phyloP scores from a whole-genome alignment of 306 rosid species.

The Dalbergia oliveri region DNA sequence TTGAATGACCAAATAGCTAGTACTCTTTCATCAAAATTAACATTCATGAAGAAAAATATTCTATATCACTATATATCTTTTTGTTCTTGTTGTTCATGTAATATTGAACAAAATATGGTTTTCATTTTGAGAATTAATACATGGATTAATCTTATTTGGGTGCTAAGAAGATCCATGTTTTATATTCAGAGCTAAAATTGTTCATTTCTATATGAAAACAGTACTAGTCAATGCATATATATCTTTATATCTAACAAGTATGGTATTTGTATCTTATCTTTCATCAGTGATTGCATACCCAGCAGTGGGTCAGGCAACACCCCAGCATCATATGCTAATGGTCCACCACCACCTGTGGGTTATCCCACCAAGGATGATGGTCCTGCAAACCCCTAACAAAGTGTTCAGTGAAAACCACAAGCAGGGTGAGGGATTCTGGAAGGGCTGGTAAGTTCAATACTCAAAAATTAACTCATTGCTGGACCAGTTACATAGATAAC shows the following conservation, averaged over 20 bases:
- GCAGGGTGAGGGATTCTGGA: slow-evolving; percentile 71
- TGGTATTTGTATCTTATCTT: no score
- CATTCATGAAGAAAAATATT: neutral
- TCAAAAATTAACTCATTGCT: neutral
- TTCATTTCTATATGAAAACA: no score
- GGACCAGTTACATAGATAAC: neutral
- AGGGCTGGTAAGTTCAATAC: slow-evolving; percentile 59
- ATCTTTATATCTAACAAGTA: no score
- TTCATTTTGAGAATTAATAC: neutral
- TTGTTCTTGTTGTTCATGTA: neutral
- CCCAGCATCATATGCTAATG: slow-evolving; percentile 3
- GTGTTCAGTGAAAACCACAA: slow-evolving; percentile 46
- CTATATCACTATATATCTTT: neutral
- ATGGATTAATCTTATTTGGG: neutral
- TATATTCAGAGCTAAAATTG: neutral
- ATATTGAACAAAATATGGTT: neutral
- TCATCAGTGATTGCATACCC: no score
- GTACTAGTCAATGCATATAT: no score
- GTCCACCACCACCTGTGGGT: slow-evolving; percentile 58
- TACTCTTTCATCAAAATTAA: neutral
- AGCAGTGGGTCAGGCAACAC: neutral
- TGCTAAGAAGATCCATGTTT: neutral
- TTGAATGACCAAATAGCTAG: neutral
- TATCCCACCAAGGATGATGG: slow-evolving; percentile 55
- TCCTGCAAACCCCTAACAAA: slow-evolving; percentile 29